Conservation (phyloP, 768 basidiomycete genomes). For the Kwoniella sp. region DNA sequence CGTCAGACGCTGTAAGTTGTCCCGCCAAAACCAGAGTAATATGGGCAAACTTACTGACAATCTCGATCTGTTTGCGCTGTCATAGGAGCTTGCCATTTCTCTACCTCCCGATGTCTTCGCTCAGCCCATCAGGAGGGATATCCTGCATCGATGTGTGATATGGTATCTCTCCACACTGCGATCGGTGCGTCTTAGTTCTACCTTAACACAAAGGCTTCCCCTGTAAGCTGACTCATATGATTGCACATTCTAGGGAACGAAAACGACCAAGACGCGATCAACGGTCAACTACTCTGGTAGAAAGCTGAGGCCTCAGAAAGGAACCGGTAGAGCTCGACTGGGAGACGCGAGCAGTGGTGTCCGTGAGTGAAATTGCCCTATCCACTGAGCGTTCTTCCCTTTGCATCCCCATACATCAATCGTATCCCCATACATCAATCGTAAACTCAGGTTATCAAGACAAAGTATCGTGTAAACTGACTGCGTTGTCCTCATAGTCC, state of each 20-base stretch:
- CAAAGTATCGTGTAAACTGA: not conserved
- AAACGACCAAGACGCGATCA: slow-evolving; percentile 84
- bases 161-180: slow-evolving; percentile 84
- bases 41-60: no score
- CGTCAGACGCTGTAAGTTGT: slow-evolving; percentile 41
- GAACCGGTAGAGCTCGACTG: slow-evolving; percentile 82
- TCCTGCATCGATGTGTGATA: slow-evolving; percentile 87
- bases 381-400: not conserved
- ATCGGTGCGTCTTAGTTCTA: slow-evolving; percentile 57
- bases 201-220: not conserved
- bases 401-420: no score
- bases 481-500: slow-evolving; percentile 57
- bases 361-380: slow-evolving; percentile 43
- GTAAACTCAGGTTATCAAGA: no score
- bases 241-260: slow-evolving; percentile 65
- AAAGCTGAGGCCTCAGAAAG: slow-evolving; percentile 91
- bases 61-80: not conserved
- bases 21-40: no score
- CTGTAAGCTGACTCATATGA: not conserved
- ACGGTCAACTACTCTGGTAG: slow-evolving; percentile 86
- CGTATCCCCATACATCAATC: no score
- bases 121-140: slow-evolving; percentile 84
- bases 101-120: slow-evolving; percentile 69
- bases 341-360: slow-evolving; percentile 70
- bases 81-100: slow-evolving; percentile 49